Percentiles rank a stretch among this genome's conserved stretches.
Conservation (phyloP, 2,329 filamentous ascomycete species). For the Paecilomyces niveus region DNA sequence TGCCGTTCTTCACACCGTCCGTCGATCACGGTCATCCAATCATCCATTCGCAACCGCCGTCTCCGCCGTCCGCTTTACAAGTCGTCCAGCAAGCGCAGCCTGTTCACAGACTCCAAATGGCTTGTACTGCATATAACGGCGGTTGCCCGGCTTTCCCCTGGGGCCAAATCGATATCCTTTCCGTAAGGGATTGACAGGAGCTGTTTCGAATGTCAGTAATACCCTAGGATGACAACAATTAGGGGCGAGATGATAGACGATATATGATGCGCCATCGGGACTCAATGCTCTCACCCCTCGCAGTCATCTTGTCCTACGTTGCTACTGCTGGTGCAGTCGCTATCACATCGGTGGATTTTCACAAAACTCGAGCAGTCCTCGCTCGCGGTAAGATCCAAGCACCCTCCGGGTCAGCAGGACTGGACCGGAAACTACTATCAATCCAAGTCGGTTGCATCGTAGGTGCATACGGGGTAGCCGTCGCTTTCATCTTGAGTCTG, state of each 20-base stretch:
- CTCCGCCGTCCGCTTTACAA: conserved; percentile 12
- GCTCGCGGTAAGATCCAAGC: conserved; percentile 54
- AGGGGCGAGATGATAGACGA: conserved; percentile 9
- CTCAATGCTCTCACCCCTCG: not conserved
- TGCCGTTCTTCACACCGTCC: conserved; percentile 17
- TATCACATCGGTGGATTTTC: conserved; percentile 13
- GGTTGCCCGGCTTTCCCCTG: not conserved
- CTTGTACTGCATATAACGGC: not conserved
- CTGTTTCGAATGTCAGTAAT: conserved; percentile 14
- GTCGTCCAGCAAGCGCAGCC: not conserved
- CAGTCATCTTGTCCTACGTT: conserved; percentile 5
- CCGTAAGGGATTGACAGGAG: conserved; percentile 21
- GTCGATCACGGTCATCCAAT: conserved; percentile 11
- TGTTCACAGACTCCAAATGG: not conserved
- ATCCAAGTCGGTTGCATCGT: conserved; percentile 78
- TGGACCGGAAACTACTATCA: conserved; percentile 62
- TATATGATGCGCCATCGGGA: conserved; percentile 1
- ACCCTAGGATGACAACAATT: conserved; percentile 12
- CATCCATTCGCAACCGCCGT: conserved; percentile 11
- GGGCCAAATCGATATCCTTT: conserved; percentile 1
- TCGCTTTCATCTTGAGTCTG: conserved; percentile 64
- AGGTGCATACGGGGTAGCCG: conserved; percentile 71
- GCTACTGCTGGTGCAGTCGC: conserved; percentile 11
- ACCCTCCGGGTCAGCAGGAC: conserved; percentile 51
- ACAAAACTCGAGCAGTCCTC: conserved; percentile 27